Evolutionary conservation across 2,329 filamentous ascomycete genomes (phyloP), one percentile per base, ranked within the genome.

Genomic region (Karstenula rhodostoma): DNA sequence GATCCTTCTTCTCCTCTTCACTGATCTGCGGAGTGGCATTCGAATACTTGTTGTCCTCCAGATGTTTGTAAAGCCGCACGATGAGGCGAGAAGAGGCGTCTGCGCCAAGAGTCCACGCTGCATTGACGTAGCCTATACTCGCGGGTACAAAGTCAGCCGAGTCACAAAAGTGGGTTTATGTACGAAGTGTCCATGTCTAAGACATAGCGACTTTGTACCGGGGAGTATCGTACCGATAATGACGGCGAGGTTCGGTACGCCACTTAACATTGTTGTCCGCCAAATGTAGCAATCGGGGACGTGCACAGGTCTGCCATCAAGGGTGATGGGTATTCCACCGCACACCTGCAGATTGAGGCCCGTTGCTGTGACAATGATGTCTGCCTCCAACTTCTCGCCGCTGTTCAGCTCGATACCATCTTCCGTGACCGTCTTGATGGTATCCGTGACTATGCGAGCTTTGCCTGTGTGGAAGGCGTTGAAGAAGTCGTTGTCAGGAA

Each of bases 281-380:
- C 88, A 90, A 13, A 85, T 73, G 71, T 84, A 89, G 54, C 85
- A 85, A 2, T 80, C 73, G 1, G 79, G 70, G 0, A 84, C 59
- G 5, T 84, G 68, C 43, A 87, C 64, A 0, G 73, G 69, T 19
- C 77, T 63, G 6, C 82, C 83, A 63, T 90, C 86, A 7, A 90
- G 76, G 1, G 70, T 69, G 13, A 89, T 65, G 1, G 77, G 70
- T 33, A 86, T 82, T 22, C 81, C 80, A 25, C 87, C 87, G 0
- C 83, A 85, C 40, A 90, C 78, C 10, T 79, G 73, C 46, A 90
- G 73, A 55, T 83, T 83, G 1, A 90, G 79, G 0, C 89, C 89
- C 0, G 89, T 90, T 0, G 89, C 89, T 0, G 87, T 89, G 56
- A 90, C 78, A 64, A 91, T 88, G 58, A 87, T 81, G 66, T 90